Evolutionary conservation across 2,329 filamentous ascomycete genomes (phyloP).

Genomic region (Diaporthe citri): DNA sequence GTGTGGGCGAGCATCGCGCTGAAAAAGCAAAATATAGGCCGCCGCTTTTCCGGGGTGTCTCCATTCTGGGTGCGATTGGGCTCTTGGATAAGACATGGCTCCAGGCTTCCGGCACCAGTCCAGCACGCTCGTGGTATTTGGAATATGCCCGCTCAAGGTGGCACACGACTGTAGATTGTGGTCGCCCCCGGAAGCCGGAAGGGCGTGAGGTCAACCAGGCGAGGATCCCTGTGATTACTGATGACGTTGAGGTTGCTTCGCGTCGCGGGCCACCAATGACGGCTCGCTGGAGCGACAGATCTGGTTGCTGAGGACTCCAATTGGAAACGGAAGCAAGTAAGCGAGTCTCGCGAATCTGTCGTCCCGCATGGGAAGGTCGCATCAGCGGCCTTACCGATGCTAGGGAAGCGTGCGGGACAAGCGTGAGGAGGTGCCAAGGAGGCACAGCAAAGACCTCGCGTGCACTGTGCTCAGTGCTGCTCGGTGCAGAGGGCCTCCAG

Average conservation of each 20-base stretch:
- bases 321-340: slow-evolving; percentile 19
- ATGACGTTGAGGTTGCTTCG: slow-evolving; percentile 3
- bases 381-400: slow-evolving; percentile 14
- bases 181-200: background rate
- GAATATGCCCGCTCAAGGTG: background rate
- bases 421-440: background rate
- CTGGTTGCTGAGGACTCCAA: slow-evolving; percentile 18
- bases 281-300: background rate
- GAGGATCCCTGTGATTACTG: background rate
- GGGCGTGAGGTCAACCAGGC: background rate
- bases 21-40: slow-evolving; percentile 16
- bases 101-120: background rate
- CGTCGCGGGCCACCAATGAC: background rate
- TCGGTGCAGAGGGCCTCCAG: background rate
- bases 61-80: slow-evolving; percentile 9
- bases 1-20: background rate
- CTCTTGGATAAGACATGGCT: background rate
- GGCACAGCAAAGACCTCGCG: background rate
- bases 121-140: slow-evolving; percentile 15
- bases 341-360: slow-evolving; percentile 36
- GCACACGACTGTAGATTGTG: background rate
- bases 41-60: background rate
- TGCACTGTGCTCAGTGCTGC: background rate
- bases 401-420: background rate
- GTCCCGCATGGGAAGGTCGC: slow-evolving; percentile 31